Conservation (phyloP, 169 alveolate species). For the Plasmodium vivax region DNA sequence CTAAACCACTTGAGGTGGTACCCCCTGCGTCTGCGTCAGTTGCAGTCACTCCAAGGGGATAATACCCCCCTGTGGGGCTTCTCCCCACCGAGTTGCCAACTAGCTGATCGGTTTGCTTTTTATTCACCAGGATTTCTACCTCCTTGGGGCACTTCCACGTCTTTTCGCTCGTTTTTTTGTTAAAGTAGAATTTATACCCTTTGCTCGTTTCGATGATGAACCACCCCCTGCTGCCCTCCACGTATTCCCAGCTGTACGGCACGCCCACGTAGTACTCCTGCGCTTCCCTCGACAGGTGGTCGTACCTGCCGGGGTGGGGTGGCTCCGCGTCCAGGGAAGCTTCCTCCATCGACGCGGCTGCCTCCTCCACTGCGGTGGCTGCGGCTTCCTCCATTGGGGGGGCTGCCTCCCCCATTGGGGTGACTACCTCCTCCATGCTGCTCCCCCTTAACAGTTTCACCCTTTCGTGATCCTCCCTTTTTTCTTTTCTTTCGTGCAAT, state of each 20-base stretch:
- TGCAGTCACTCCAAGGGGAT: background rate
- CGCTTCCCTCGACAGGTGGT: constrained; percentile 13
- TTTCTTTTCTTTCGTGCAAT: background rate
- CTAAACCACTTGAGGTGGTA: background rate
- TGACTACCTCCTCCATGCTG: background rate
- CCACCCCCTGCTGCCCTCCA: constrained; percentile 65
- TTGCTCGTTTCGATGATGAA: constrained; percentile 60
- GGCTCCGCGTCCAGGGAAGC: background rate
- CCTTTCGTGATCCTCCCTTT: background rate
- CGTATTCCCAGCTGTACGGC: constrained; percentile 66
- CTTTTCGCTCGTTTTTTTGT: constrained; percentile 43
- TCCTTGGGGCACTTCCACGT: constrained; percentile 64
- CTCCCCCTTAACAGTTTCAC: background rate
- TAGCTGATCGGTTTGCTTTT: background rate
- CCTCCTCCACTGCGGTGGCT: background rate
- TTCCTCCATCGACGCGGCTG: background rate
- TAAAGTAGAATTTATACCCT: constrained; percentile 51
- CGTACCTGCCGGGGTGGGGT: background rate
- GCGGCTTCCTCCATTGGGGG: too few relatives aligned
- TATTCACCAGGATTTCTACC: background rate
- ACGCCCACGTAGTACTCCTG: constrained; percentile 48
- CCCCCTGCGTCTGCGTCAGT: background rate
- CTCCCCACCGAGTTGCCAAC: background rate
- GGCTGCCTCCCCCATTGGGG: too few relatives aligned
- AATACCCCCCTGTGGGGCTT: background rate